Percentiles rank a stretch among this genome's conserved stretches.
Evolutionary conservation across 257 asterid species (phyloP).

Genomic region (Capsicum chinense): DNA sequence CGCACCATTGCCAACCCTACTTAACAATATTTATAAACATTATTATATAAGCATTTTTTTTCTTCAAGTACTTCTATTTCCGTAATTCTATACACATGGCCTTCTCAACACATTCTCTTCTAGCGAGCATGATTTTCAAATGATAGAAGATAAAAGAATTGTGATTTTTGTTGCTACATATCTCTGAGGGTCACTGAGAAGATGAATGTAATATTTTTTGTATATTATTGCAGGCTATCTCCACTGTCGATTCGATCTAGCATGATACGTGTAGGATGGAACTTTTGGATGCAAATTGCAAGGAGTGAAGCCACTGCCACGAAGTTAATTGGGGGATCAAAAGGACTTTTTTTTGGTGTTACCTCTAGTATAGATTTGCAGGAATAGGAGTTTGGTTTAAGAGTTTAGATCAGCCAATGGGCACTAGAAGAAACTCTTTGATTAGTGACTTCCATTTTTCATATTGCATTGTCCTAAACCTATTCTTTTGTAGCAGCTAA

Average conservation of each 20-base stretch:
- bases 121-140: neutral
- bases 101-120: too few relatives aligned
- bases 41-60: too few relatives aligned
- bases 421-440: neutral
- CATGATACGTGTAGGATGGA: slow-evolving; percentile 38
- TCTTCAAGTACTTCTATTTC: too few relatives aligned
- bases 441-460: neutral
- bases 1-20: too few relatives aligned
- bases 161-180: neutral
- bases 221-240: slow-evolving; percentile 69
- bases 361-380: slow-evolving; percentile 1
- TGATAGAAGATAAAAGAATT: neutral
- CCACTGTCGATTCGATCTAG: slow-evolving; percentile 65
- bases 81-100: too few relatives aligned
- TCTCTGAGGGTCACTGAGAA: neutral
- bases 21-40: too few relatives aligned
- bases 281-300: neutral
- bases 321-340: slow-evolving; percentile 1
- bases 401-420: neutral
- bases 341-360: neutral
- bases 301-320: neutral
- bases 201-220: neutral
- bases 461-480: neutral
- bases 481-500: neutral
- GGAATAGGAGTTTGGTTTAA: neutral